Conservation (phyloP, 352 stramenopile species). For the Phytophthora macrochlamydospora region DNA sequence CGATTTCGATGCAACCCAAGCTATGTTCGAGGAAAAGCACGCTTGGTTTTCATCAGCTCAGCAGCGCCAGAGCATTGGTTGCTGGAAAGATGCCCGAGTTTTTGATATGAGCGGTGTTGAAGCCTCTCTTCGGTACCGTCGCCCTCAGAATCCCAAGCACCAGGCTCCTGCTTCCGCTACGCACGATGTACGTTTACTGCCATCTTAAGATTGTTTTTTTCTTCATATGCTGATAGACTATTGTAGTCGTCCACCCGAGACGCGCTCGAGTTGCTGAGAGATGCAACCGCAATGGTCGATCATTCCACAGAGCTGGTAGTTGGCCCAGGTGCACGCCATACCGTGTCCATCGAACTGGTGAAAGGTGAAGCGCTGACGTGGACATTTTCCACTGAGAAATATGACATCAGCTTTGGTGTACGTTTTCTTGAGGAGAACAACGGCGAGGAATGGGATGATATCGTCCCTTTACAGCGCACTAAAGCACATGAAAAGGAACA, state of each 20-base stretch:
- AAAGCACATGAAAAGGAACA: conserved; percentile 40
- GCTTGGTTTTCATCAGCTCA: conserved; percentile 51
- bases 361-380: conserved; percentile 50
- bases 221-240: neutral
- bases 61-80: conserved; percentile 50
- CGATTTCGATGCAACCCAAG: conserved; percentile 43
- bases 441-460: conserved; percentile 36
- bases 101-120: conserved; percentile 62
- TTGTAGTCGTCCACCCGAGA: conserved; percentile 29
- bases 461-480: conserved; percentile 42
- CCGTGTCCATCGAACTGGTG: conserved; percentile 54
- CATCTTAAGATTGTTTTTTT: neutral
- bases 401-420: conserved; percentile 62
- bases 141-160: conserved; percentile 52
- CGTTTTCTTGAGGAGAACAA: conserved; percentile 47
- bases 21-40: conserved; percentile 52
- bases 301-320: conserved; percentile 41
- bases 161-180: conserved; percentile 16
- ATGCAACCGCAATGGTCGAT: conserved; percentile 20
- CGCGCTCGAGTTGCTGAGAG: conserved; percentile 39
- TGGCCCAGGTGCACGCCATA: conserved; percentile 45
- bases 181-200: conserved; percentile 21
- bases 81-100: conserved; percentile 54
- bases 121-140: conserved; percentile 44
- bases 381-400: conserved; percentile 55